A percentile compares a stretch with the other conserved stretches of the same genome.
phyloP scores from a whole-genome alignment of 108 stramenopile species.

The Skeletonema marinoi region DNA sequence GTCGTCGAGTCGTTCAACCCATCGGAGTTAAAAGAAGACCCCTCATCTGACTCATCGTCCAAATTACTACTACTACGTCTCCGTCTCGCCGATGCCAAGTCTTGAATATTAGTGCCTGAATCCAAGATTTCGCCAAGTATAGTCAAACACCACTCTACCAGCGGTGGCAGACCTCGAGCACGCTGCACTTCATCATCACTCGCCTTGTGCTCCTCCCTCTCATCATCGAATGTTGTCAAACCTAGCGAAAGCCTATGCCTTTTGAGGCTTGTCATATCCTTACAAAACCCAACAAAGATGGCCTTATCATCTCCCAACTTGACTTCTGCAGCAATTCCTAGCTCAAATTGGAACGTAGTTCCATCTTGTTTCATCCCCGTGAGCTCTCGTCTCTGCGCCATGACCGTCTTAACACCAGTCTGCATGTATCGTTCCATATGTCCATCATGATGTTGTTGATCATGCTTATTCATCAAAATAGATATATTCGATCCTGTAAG shows the following conservation, averaged over 20 bases:
- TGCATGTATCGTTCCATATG: constrained; percentile 22
- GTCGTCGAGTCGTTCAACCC: neutral
- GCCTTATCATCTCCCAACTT: constrained; percentile 13
- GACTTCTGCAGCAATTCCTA: constrained; percentile 18
- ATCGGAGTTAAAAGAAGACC: neutral
- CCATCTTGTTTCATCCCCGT: constrained; percentile 24
- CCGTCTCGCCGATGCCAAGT: neutral
- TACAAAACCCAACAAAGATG: constrained; percentile 29
- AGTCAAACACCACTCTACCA: constrained; percentile 12
- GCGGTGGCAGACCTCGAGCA: constrained; percentile 1
- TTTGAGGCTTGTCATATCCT: constrained; percentile 31
- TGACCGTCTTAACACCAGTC: constrained; percentile 23
- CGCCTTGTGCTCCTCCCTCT: constrained; percentile 3
- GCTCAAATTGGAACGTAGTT: constrained; percentile 22
- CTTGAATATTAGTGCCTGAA: neutral
- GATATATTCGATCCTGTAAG: constrained; percentile 28
- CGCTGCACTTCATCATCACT: constrained; percentile 7
- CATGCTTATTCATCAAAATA: constrained; percentile 14
- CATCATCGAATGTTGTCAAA: neutral
- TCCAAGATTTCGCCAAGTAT: constrained; percentile 5
- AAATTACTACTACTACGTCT: neutral
- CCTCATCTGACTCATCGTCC: neutral
- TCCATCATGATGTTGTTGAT: constrained; percentile 9
- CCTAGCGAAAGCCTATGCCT: constrained; percentile 9
- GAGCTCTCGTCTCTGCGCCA: constrained; percentile 27